Evolutionary conservation across 1,284 basidiomycete species (phyloP), one percentile per base, ranked within the genome.

Genomic region (Tilletia caries): DNA sequence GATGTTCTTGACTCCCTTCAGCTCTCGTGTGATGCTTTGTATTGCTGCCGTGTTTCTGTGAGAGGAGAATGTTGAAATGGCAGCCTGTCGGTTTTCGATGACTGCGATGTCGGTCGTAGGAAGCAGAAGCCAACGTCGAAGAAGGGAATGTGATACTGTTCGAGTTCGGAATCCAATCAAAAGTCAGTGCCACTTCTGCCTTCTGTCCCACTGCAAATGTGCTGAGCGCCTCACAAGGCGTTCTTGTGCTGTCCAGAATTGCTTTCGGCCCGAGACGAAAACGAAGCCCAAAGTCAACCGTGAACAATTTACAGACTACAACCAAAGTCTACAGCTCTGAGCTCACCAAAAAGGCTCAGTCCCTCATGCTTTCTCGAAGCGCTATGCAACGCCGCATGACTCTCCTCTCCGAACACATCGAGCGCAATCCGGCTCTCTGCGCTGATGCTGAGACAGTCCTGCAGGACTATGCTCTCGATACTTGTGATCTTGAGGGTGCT

Each of bases 41-140:
- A 29, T 32, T 2, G 58, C 32, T 25, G 58, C 15, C 23, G 15
- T n/a, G 46, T 65, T 69, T 18, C 15, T 25, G 12, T 64, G 50
- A 3, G 23, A 8, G 3, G 64, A 32, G 58, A 72, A 68, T 20
- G 60, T 33, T 3, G 67, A 37, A 15, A 72, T 60, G 18, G 68
- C 71, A n/a, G 70, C 54, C 25, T 67, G 69, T 3, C 71, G 64
- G 32, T 41, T 34, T n/a, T 48, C 25, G 27, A 72, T 29, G 13
- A 67, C 15, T 3, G 18, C n/a, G 10, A 72, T 48, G 5, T 29
- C 25, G 27, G 34, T 48, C 33, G 46, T 64, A 5, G 71, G 71
- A 23, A 72, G 66, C 1, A 69, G 50, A 6, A 72, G 64, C 71
- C 71, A 72, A 3, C 68, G 64, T 3, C 65, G n/a, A n/a, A n/a